Evolutionary conservation across 768 basidiomycete species (phyloP).

Genomic region (Boletus pseudopeckii): DNA sequence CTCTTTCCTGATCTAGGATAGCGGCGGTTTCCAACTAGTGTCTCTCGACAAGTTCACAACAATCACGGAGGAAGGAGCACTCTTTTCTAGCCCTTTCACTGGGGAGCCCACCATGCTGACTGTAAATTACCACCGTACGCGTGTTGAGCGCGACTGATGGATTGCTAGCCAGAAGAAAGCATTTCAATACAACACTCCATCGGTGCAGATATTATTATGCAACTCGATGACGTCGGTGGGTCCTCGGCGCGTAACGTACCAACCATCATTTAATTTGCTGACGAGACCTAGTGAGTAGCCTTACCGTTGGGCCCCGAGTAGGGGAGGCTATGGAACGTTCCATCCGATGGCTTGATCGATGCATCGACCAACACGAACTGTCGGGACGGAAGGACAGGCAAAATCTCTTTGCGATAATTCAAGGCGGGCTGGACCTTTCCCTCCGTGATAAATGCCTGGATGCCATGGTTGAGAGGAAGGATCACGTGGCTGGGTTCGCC

Average conservation of each 20-base stretch:
- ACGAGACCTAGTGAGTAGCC: slow-evolving; percentile 58
- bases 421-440: slow-evolving; percentile 73
- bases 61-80: slow-evolving; percentile 85
- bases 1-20: slow-evolving; percentile 50
- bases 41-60: slow-evolving; percentile 80
- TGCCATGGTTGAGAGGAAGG: slow-evolving; percentile 75
- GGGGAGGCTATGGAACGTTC: slow-evolving; percentile 87
- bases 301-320: slow-evolving; percentile 78
- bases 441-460: slow-evolving; percentile 75
- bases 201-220: slow-evolving; percentile 94
- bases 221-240: slow-evolving; percentile 86
- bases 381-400: slow-evolving; percentile 65
- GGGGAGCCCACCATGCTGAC: slow-evolving; percentile 88
- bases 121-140: slow-evolving; percentile 38
- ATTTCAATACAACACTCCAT: slow-evolving; percentile 89
- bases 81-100: slow-evolving; percentile 81
- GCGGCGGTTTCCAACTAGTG: slow-evolving; percentile 87
- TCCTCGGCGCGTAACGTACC: slow-evolving; percentile 3
- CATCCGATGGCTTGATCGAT: slow-evolving; percentile 86
- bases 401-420: slow-evolving; percentile 90
- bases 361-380: slow-evolving; percentile 69
- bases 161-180: slow-evolving; percentile 77
- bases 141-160: slow-evolving; percentile 1
- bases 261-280: neutral
- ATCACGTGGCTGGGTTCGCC: slow-evolving; percentile 83